A percentile compares a stretch with the other conserved stretches of the same genome.
Conservation (phyloP, 371 early-diverging fungal species). For the Phascolomyces articulosus region DNA sequence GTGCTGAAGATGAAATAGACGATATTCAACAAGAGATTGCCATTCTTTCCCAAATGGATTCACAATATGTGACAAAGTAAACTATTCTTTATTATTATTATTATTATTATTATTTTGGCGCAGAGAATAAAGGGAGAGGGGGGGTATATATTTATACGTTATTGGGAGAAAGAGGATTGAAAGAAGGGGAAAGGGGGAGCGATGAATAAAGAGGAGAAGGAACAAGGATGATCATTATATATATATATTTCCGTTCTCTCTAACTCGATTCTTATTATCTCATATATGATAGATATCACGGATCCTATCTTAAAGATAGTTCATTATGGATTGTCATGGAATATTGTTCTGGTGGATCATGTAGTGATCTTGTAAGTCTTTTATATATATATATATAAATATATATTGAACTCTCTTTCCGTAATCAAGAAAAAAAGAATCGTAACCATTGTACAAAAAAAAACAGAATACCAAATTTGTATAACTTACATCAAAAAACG, state of each 20-base stretch:
- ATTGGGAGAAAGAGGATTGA: neutral
- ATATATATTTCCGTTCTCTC: too few relatives aligned
- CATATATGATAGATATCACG: slow-evolving; percentile 83
- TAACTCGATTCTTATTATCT: neutral
- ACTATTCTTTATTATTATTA: neutral
- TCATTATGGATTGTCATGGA: slow-evolving; percentile 95
- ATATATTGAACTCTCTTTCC: neutral
- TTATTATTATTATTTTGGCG: neutral
- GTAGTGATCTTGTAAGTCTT: slow-evolving; percentile 77
- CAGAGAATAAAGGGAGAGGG: neutral
- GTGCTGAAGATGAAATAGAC: slow-evolving; percentile 97
- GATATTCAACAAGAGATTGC: slow-evolving; percentile 97
- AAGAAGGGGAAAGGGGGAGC: neutral
- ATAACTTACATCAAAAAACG: neutral
- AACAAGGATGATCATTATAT: too few relatives aligned
- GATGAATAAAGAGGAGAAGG: neutral
- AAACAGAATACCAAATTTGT: neutral
- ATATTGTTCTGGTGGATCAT: slow-evolving; percentile 90
- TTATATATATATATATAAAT: neutral
- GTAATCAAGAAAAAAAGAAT: too few relatives aligned
- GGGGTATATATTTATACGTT: too few relatives aligned
- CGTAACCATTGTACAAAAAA: too few relatives aligned
- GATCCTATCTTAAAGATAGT: slow-evolving; percentile 81
- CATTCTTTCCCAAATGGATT: slow-evolving; percentile 94
- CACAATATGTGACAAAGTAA: slow-evolving; percentile 88